Percentiles rank a stretch among this genome's conserved stretches.
These are phyloP conservation scores for bread wheat (Triticum aestivum) DNA, from an alignment of 176 grass and related monocot species.

Conservation along the genomic window DNA sequence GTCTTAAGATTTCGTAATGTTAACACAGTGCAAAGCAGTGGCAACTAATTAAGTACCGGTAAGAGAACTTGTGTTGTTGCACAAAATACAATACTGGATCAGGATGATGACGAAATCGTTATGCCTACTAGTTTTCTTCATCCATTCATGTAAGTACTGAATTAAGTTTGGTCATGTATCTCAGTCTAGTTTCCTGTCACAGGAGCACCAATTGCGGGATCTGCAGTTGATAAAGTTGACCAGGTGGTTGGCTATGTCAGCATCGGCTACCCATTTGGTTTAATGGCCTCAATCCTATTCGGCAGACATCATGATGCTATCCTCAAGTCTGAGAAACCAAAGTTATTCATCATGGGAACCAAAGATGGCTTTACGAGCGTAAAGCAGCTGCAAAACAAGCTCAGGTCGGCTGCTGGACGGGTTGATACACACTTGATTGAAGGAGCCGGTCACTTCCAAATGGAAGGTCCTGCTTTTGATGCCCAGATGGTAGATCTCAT, in stretches of 20 bases:
- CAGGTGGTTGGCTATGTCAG: slow-evolving; percentile 83
- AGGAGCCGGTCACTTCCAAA: slow-evolving; percentile 86
- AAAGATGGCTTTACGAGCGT: slow-evolving; percentile 96
- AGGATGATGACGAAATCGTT: slow-evolving; percentile 1
- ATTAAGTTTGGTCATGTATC: slow-evolving; percentile 28
- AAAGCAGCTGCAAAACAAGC: slow-evolving; percentile 84
- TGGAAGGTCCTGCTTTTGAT: slow-evolving; percentile 96
- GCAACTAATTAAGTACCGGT: background rate
- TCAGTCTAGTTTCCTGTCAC: slow-evolving; percentile 31
- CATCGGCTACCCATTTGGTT: slow-evolving; percentile 84
- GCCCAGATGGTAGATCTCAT: slow-evolving; percentile 72
- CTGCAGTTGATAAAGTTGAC: slow-evolving; percentile 85
- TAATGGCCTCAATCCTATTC: slow-evolving; percentile 83
- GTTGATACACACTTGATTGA: slow-evolving; percentile 85
- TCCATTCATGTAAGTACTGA: background rate
- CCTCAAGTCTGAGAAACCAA: slow-evolving; percentile 70
- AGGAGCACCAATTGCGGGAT: slow-evolving; percentile 86
- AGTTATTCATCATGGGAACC: slow-evolving; percentile 91
- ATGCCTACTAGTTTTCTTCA: background rate
- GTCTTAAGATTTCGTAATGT: slow-evolving; percentile 12
- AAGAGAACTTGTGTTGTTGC: background rate
- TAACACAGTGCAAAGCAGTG: background rate
- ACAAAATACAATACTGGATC: background rate
- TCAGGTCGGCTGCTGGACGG: slow-evolving; percentile 64
- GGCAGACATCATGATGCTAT: slow-evolving; percentile 88